Percentiles rank a stretch among this genome's conserved stretches.
phyloP scores from a whole-genome alignment of 495 filamentous ascomycete species.

The Penicillium soppii region DNA sequence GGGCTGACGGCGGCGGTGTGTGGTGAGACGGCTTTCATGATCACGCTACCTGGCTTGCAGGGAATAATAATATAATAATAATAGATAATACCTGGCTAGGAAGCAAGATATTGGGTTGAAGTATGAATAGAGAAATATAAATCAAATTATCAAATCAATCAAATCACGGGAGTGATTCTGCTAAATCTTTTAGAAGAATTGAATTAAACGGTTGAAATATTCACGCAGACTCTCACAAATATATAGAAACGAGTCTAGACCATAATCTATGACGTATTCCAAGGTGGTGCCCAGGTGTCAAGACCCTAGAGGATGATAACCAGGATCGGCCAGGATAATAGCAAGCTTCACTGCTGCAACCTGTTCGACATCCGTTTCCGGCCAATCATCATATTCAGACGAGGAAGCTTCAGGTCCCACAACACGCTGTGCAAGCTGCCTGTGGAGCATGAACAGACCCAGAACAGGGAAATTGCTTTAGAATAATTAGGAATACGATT shows the following conservation, averaged over 20 bases:
- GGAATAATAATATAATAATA: background rate
- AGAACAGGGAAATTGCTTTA: background rate
- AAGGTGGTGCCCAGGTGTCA: no score
- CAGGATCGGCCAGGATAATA: background rate
- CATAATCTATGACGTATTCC: conserved; percentile 1
- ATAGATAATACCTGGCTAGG: background rate
- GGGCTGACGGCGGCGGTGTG: conserved; percentile 9
- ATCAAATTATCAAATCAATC: background rate
- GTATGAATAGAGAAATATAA: background rate
- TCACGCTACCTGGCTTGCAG: background rate
- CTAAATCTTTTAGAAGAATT: no score
- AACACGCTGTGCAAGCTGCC: background rate
- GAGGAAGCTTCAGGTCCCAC: background rate
- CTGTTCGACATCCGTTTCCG: conserved; percentile 6
- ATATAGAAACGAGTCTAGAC: conserved; percentile 4
- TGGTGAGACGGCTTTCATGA: conserved; percentile 1
- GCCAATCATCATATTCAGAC: background rate
- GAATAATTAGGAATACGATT: background rate
- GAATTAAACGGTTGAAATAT: background rate
- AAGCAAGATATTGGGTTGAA: background rate
- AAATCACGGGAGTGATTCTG: no score
- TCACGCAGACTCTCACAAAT: background rate
- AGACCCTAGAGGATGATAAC: background rate
- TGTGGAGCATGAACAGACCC: background rate
- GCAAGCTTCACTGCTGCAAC: conserved; percentile 4